Evolutionary conservation across 495 filamentous ascomycete genomes (phyloP).

Genomic region (Penicillium lagena): DNA sequence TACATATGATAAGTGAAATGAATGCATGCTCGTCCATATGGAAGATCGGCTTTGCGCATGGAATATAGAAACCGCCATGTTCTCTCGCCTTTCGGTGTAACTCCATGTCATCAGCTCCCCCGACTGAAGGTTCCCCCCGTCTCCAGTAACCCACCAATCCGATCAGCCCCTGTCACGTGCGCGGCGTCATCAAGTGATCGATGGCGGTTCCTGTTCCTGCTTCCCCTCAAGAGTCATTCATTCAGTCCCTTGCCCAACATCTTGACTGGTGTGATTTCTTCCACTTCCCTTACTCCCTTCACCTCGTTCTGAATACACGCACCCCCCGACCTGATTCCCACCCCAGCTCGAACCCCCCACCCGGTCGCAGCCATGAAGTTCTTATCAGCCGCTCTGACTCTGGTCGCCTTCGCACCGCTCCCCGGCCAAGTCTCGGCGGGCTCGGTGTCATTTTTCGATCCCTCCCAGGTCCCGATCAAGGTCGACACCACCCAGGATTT

Average conservation of each 20-base stretch:
- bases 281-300: neutral
- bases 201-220: no score
- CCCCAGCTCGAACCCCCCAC: neutral
- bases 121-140: neutral
- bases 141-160: neutral
- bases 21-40: neutral
- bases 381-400: conserved; percentile 28
- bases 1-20: neutral
- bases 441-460: conserved; percentile 20
- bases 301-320: neutral
- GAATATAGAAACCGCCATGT: no score
- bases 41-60: no score
- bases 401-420: conserved; percentile 29
- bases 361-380: conserved; percentile 37
- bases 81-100: no score
- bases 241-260: neutral
- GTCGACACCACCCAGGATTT: conserved; percentile 3
- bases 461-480: conserved; percentile 25
- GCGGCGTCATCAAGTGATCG: conserved; percentile 24
- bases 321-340: neutral
- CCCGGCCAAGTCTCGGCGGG: conserved; percentile 19
- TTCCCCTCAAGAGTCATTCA: no score
- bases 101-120: no score
- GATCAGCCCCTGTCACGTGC: conserved; percentile 6
- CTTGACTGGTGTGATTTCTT: neutral